Conservation (phyloP, 306 rosid genomes). For the Prunus salicina region DNA sequence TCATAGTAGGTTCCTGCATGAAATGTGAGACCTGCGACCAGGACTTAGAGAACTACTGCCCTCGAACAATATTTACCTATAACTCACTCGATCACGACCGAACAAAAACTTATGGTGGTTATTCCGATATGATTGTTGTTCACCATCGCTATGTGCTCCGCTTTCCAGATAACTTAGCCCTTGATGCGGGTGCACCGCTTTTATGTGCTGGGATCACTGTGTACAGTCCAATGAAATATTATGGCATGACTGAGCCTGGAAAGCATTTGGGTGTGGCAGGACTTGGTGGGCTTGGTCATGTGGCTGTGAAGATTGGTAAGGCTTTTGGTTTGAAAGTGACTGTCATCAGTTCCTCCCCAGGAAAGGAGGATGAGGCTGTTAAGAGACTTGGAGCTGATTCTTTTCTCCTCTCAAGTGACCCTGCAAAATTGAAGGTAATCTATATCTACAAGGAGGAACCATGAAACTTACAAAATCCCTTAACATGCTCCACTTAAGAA, state of each 20-base stretch:
- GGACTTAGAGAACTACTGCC: constrained; percentile 79
- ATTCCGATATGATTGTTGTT: constrained; percentile 67
- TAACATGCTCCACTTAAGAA: too few relatives aligned
- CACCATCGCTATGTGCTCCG: constrained; percentile 64
- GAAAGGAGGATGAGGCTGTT: constrained; percentile 67
- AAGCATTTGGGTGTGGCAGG: constrained; percentile 93
- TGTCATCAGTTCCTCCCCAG: constrained; percentile 73
- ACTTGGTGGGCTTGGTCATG: constrained; percentile 93
- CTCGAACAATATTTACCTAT: constrained; percentile 50
- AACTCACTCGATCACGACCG: constrained; percentile 48
- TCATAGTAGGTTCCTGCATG: constrained; percentile 72
- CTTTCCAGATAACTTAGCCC: constrained; percentile 72
- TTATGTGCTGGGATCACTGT: constrained; percentile 91
- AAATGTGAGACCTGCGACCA: constrained; percentile 70
- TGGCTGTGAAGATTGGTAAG: constrained; percentile 81
- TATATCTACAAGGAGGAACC: too few relatives aligned
- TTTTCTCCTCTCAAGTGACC: constrained; percentile 65
- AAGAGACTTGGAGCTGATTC: constrained; percentile 75
- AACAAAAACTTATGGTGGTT: constrained; percentile 72
- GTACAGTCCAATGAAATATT: constrained; percentile 88
- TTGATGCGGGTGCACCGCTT: constrained; percentile 85
- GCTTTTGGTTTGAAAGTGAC: constrained; percentile 96
- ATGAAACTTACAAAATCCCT: too few relatives aligned
- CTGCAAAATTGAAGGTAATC: constrained; percentile 58
- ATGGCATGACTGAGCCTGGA: constrained; percentile 85